Evolutionary conservation across 805 yeast species (phyloP), one percentile per base, ranked within the genome.

Genomic region (Myxozyma mucilagina): DNA sequence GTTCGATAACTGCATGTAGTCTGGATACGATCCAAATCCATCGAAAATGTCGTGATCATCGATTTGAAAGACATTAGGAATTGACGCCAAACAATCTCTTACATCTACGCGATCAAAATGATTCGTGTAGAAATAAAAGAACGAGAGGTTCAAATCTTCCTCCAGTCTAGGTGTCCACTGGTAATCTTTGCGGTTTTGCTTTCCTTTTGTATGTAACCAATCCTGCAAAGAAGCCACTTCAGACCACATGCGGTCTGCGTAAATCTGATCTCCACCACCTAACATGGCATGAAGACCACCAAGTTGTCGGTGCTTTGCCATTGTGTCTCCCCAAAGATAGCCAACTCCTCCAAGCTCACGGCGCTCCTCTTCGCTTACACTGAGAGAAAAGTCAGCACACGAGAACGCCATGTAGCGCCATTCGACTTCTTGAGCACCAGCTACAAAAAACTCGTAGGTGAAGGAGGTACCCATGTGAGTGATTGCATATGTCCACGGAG

Each of bases 31-130:
- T 1, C 98, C 99, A 75, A 84, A 93, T 1, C 98, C 99, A 72
- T 93, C 99, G 67, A 94, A 92, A 55, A 93, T 89, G 73, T 94
- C 98, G 75, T 93, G 99, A 73, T 93, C 99, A 73, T 93, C 99
- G 75, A 78, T 92, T 36, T 93, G 83, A 73, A 92, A 93, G 57
- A 93, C 79, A 39, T 87, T 82, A 5, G 99, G 98, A 64, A 93
- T 92, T 50, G 84, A 84, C 0, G 96, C 85, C 78, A 88, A 75
- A 2, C 97, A 89, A 41, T 82, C 71, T 0, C 97, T 94, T 68
- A 84, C 86, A 54, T 85, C 76, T 0, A 80, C 63, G 72, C 91
- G 96, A 41, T 98, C 98, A 72, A 89, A 94, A 97, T 98, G 94
- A 53, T 80, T 81, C 44, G 89, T 67, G 73, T 94, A 93, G 67